Evolutionary conservation across 306 rosid genomes (phyloP).

Genomic region (Rosa rugosa): DNA sequence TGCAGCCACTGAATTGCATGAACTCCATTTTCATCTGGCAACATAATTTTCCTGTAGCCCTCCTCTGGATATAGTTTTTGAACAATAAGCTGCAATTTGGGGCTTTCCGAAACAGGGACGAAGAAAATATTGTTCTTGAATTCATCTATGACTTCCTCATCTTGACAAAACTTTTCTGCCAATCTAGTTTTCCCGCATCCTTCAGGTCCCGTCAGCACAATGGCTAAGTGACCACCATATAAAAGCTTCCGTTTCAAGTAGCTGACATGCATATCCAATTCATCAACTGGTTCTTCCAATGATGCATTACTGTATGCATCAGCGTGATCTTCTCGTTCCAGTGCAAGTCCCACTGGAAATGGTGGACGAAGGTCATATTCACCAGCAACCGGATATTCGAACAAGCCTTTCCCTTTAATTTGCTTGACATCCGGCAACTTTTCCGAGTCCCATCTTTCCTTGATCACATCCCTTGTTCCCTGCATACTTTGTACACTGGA

Average conservation of each 20-base stretch:
- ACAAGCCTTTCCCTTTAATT: not conserved
- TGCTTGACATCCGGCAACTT: not conserved
- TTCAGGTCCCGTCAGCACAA: slow-evolving; percentile 13
- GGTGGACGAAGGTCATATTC: not conserved
- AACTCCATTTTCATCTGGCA: not conserved
- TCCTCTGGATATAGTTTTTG: not conserved
- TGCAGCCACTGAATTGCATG: not conserved
- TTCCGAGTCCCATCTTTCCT: not conserved
- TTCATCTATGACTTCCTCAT: slow-evolving; percentile 8
- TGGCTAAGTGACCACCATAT: not conserved
- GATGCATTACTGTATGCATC: not conserved
- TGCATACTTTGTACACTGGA: not conserved
- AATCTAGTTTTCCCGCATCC: slow-evolving; percentile 25
- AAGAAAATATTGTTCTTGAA: slow-evolving; percentile 4
- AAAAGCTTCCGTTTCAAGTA: slow-evolving; percentile 14
- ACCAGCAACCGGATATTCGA: not conserved
- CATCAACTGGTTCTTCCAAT: not conserved
- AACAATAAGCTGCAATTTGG: not conserved
- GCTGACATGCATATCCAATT: not conserved
- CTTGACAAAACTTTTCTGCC: not conserved
- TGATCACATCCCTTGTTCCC: not conserved
- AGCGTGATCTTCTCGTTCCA: not conserved
- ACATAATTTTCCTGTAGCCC: not conserved
- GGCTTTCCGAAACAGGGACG: not conserved
- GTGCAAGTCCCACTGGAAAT: not conserved